phyloP scores from a whole-genome alignment of 1,139 yeast species.

The Kluyveromyces sp. region DNA sequence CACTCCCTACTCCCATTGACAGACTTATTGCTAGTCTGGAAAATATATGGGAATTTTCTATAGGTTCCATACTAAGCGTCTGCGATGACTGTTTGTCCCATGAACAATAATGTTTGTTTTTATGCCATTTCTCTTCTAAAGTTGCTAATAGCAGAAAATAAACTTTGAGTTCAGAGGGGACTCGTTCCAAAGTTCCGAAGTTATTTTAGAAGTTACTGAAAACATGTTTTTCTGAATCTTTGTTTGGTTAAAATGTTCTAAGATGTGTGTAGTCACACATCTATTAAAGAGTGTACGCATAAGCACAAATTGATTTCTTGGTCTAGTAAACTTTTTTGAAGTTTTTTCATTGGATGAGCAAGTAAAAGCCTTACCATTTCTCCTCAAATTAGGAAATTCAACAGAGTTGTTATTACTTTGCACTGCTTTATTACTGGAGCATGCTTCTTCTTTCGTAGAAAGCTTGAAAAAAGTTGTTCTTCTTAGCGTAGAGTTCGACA shows the following conservation, averaged over 20 bases:
- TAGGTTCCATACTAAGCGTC: background rate
- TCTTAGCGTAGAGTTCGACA: background rate
- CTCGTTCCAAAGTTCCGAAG: background rate
- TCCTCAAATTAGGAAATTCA: background rate
- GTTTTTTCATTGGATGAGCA: background rate
- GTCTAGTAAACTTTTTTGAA: constrained; percentile 3
- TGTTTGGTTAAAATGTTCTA: background rate
- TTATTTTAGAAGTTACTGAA: background rate
- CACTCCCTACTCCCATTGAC: background rate
- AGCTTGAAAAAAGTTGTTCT: background rate
- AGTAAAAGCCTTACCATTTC: background rate
- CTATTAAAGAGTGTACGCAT: constrained; percentile 6
- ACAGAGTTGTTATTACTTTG: background rate
- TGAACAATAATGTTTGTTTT: background rate
- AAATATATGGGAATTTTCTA: background rate
- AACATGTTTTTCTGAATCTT: background rate
- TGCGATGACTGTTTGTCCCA: background rate
- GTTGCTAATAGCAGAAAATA: background rate
- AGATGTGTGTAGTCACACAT: background rate
- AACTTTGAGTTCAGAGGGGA: background rate
- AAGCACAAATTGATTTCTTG: constrained; percentile 6
- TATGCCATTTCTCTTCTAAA: background rate
- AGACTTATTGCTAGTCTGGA: background rate
- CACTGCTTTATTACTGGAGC: background rate
- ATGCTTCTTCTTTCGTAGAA: background rate